Conservation (phyloP, 371 early-diverging fungal species). For the Mortierella polycephala region DNA sequence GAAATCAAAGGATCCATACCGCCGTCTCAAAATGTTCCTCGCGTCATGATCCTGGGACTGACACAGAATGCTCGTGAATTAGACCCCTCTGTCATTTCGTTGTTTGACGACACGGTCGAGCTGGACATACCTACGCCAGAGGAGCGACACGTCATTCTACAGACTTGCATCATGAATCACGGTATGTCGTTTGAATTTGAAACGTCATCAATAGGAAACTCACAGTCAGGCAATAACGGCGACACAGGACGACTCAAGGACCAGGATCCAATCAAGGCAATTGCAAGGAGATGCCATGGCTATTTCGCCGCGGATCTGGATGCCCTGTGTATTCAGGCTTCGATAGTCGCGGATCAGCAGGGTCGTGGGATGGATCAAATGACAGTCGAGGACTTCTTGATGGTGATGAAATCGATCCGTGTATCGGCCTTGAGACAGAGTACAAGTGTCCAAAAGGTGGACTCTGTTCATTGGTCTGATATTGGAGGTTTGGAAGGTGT, state of each 20-base stretch:
- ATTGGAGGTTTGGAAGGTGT: constrained; percentile 95
- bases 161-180: constrained; percentile 35
- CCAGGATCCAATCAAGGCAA: constrained; percentile 16
- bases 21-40: neutral
- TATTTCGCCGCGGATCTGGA: constrained; percentile 1
- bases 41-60: constrained; percentile 22
- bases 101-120: constrained; percentile 55
- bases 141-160: constrained; percentile 59
- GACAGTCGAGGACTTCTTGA: neutral
- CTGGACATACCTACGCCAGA: constrained; percentile 68
- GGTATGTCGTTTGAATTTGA: neutral
- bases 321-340: constrained; percentile 43
- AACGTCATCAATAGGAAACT: neutral
- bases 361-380: constrained; percentile 20
- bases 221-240: neutral
- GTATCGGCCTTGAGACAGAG: constrained; percentile 49
- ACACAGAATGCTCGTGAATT: constrained; percentile 22
- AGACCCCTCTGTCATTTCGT: constrained; percentile 14
- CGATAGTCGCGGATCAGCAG: constrained; percentile 33
- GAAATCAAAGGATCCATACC: neutral
- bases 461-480: constrained; percentile 82
- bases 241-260: neutral
- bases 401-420: constrained; percentile 35
- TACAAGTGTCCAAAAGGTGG: constrained; percentile 54
- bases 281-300: constrained; percentile 58